These are phyloP conservation scores for Nyctanthes arbortristis DNA, from an alignment of 257 asterid species.

Conservation along the genomic window DNA sequence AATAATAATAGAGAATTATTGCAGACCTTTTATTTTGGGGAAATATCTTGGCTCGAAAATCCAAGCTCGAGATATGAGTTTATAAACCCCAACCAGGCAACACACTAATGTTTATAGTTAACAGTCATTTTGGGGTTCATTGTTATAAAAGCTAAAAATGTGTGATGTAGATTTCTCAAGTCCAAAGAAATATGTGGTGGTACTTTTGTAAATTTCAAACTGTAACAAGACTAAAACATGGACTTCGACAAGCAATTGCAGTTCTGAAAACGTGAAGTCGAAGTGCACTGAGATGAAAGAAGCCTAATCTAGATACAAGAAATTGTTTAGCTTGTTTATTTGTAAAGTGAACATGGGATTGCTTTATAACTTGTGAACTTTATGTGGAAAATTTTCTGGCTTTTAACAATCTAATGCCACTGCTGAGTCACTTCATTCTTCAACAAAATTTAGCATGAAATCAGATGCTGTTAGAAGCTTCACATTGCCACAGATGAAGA, in stretches of 20 bases:
- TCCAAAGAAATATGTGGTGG: no score
- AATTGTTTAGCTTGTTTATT: not conserved
- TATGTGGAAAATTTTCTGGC: not conserved
- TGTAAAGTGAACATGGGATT: not conserved
- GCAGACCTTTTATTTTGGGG: no score
- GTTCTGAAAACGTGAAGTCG: not conserved
- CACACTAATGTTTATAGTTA: no score
- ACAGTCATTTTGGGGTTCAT: no score
- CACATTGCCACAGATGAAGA: not conserved
- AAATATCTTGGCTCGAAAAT: no score
- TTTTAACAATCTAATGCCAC: not conserved
- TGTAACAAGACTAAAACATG: no score
- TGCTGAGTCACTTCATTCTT: not conserved
- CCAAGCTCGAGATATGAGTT: no score
- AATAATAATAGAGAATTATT: no score
- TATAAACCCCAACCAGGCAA: no score
- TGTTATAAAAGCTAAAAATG: no score
- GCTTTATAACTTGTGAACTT: not conserved
- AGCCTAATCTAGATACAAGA: not conserved
- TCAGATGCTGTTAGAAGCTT: not conserved
- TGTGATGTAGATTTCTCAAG: no score
- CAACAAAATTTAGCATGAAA: not conserved
- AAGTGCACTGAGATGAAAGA: not conserved
- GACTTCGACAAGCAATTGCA: constrained; percentile 8
- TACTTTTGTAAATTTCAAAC: no score